Base-by-base conservation (phyloP, 805 yeast genomes). In the Tetrapisispora fleetii region DNA sequence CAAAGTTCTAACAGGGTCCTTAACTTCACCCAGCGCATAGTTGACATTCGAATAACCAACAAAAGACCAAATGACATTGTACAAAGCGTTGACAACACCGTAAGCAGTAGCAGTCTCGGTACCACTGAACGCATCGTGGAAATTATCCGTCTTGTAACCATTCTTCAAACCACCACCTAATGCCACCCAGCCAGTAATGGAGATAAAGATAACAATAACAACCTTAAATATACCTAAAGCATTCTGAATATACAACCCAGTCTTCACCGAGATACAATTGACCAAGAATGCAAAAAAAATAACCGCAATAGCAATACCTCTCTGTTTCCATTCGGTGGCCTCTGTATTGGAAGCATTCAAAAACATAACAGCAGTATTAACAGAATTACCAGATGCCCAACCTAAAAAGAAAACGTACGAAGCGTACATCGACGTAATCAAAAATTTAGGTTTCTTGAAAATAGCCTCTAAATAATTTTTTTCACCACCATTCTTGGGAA, bases 401-500 rank as follows among this genome's bases (percentile, higher is more conserved):
- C 93, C 93, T 44, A 86, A 70, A 58, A 84, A 75, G 58, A 86
- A 80, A 17, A 81, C 80, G 59, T 84, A 83, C 2, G 89, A 71
- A 0, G 87, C 89, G 53, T 77, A 80, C 70, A 78, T 71, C 18
- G 76, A 78, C 27, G 85, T 80, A 42, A 82, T 75, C 50, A 86
- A 70, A 59, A 81, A 84, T 61, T 70, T 75, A 39, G 95, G 95
- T 56, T 76, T 79, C 45, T 72, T 73, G 68, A 73, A 86, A 45
- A 84, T 77, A 56, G 75, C 81, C 62, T 85, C 93, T 56, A 86
- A 67, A 62, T 86, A 86, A 58, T 83, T 84, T 67, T 84, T 85
- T 60, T 86, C 95, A 55, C 93, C 95, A 55, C 95, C 95, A 58
- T 85, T 85, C 67, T 83, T 77, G 43, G 87, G 86, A 49, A 84